Conservation (phyloP, 2,329 filamentous ascomycete genomes). For the Aureobasidium sp. region DNA sequence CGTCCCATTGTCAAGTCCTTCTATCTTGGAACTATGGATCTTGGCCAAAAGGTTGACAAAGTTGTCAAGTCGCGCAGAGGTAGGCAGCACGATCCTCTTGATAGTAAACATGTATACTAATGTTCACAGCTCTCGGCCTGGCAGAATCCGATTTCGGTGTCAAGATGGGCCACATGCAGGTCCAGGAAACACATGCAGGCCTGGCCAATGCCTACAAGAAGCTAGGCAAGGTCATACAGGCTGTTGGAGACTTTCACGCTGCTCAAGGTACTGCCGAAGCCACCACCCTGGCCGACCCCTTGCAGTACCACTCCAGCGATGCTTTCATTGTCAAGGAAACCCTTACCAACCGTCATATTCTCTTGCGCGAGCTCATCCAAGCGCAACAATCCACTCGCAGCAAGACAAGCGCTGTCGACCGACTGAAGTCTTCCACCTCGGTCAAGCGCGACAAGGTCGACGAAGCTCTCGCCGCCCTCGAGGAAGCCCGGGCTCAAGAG, state of each 20-base stretch:
- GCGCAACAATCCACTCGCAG: conserved; percentile 79
- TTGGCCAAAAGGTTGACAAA: conserved; percentile 93
- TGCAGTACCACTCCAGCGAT: conserved; percentile 91
- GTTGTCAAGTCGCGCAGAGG: conserved; percentile 88
- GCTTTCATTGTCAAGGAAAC: conserved; percentile 98
- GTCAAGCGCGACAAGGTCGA: conserved; percentile 94
- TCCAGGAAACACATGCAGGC: conserved; percentile 84
- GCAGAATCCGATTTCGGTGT: conserved; percentile 90
- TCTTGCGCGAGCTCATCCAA: conserved; percentile 86
- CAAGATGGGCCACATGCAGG: conserved; percentile 77
- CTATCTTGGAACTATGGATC: conserved; percentile 91
- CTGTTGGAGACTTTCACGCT: conserved; percentile 89
- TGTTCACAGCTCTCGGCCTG: conserved; percentile 68
- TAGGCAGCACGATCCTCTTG: conserved; percentile 37
- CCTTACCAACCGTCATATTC: conserved; percentile 92
- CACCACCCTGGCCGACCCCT: conserved; percentile 84
- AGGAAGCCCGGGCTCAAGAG: conserved; percentile 80
- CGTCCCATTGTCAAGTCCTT: conserved; percentile 90
- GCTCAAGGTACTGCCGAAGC: conserved; percentile 95
- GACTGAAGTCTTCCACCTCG: conserved; percentile 77
- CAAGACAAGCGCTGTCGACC: conserved; percentile 78
- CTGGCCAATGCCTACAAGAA: conserved; percentile 89
- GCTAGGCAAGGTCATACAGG: conserved; percentile 87
- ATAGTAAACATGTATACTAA: conserved; percentile 29
- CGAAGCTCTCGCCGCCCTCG: conserved; percentile 84